These are phyloP conservation scores for Pleodorina starrii DNA, from an alignment of 139 green algal species.

Conservation along the genomic window DNA sequence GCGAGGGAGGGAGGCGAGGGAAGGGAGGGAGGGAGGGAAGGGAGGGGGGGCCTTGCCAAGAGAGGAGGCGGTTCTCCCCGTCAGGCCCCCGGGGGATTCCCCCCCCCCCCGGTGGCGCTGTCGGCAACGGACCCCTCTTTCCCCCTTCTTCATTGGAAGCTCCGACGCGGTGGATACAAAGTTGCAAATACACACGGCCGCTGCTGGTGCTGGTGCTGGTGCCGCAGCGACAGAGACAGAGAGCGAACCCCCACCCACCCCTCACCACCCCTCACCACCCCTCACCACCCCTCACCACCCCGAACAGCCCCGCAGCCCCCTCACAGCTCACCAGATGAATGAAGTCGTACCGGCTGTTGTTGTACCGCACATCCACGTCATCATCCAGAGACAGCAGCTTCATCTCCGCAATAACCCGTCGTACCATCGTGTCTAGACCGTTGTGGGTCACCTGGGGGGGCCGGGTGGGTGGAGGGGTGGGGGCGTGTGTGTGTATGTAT, in stretches of 20 bases:
- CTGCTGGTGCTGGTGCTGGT: too few relatives aligned
- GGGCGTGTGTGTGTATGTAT: background rate
- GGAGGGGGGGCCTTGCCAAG: too few relatives aligned
- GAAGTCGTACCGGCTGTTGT: background rate
- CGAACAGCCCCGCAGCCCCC: background rate
- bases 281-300: background rate
- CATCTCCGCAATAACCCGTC: conserved; percentile 35
- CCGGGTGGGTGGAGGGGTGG: background rate
- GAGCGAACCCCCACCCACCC: background rate
- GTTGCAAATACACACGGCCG: too few relatives aligned
- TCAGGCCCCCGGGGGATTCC: too few relatives aligned
- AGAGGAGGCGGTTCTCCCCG: too few relatives aligned
- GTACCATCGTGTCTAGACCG: conserved; percentile 51
- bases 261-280: background rate
- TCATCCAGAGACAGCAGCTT: conserved; percentile 27
- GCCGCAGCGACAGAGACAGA: too few relatives aligned
- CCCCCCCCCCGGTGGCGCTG: too few relatives aligned
- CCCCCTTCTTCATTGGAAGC: too few relatives aligned
- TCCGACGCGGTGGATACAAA: too few relatives aligned
- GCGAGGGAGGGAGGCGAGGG: too few relatives aligned
- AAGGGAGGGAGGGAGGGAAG: too few relatives aligned
- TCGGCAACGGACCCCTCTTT: too few relatives aligned
- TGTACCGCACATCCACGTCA: background rate
- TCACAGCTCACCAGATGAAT: background rate
- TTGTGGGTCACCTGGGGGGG: conserved; percentile 20